Percentiles rank a stretch among this genome's conserved stretches.
phyloP scores from a whole-genome alignment of 495 filamentous ascomycete genomes.

The Aspergillus taichungensis region DNA sequence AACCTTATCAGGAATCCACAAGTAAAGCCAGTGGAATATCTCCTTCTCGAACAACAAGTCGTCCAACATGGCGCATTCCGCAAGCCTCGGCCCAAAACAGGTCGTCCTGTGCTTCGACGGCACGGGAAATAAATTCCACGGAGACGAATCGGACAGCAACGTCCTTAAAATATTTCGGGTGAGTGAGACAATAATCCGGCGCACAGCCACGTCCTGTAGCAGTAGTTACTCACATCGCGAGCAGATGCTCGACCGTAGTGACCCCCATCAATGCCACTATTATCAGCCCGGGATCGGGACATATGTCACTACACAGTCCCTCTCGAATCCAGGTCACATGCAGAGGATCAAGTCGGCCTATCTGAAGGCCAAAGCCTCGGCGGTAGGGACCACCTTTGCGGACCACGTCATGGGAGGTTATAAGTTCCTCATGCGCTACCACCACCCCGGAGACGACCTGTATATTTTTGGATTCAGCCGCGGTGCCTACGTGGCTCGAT shows the following conservation, averaged over 20 bases:
- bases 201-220: neutral
- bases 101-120: constrained; percentile 85
- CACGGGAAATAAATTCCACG: constrained; percentile 79
- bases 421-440: constrained; percentile 84
- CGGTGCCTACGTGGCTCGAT: constrained; percentile 73
- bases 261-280: constrained; percentile 37
- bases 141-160: constrained; percentile 76
- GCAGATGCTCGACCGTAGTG: constrained; percentile 47
- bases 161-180: constrained; percentile 76
- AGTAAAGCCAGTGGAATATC: no score
- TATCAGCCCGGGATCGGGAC: constrained; percentile 71
- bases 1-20: no score
- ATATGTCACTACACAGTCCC: constrained; percentile 59
- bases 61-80: no score
- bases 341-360: constrained; percentile 68
- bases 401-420: constrained; percentile 77
- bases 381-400: constrained; percentile 64
- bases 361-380: constrained; percentile 68
- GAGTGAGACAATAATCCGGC: constrained; percentile 17
- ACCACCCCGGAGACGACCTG: constrained; percentile 62
- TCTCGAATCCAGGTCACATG: constrained; percentile 55
- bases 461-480: constrained; percentile 74
- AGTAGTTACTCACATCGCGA: no score
- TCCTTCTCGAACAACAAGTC: no score
- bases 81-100: constrained; percentile 27